phyloP scores from a whole-genome alignment of 352 stramenopile genomes.

The Achlya hypogyna region DNA sequence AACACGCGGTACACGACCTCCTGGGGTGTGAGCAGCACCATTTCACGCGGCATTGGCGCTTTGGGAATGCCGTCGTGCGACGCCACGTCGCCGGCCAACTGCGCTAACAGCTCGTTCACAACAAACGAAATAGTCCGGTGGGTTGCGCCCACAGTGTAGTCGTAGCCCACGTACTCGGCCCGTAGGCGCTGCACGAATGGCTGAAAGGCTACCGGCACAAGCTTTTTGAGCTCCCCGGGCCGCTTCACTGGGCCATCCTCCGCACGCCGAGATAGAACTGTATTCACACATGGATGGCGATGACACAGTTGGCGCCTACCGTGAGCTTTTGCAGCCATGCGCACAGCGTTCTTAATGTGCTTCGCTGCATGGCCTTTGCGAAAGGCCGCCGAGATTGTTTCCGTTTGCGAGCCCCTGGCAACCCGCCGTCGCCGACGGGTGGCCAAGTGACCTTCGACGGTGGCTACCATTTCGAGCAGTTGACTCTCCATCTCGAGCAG shows the following conservation, averaged over 20 bases:
- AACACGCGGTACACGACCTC: constrained; percentile 44
- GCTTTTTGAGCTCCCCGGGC: constrained; percentile 27
- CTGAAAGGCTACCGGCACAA: constrained; percentile 30
- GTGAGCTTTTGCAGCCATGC: not conserved
- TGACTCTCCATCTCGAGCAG: constrained; percentile 38
- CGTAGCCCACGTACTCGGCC: constrained; percentile 29
- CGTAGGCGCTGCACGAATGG: constrained; percentile 26
- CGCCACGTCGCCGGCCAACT: constrained; percentile 29
- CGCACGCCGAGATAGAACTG: not conserved
- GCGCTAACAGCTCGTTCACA: constrained; percentile 37
- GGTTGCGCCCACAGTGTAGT: constrained; percentile 30
- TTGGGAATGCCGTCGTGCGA: constrained; percentile 23
- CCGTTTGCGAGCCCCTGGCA: constrained; percentile 25
- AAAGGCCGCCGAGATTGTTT: constrained; percentile 26
- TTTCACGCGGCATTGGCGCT: not conserved
- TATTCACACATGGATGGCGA: not conserved
- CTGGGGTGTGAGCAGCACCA: not conserved
- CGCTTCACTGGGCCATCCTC: constrained; percentile 18
- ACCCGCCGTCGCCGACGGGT: not conserved
- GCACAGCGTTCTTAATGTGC: not conserved
- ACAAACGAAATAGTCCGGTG: constrained; percentile 39
- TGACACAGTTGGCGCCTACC: not conserved
- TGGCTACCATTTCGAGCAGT: constrained; percentile 27
- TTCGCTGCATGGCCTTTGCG: not conserved
- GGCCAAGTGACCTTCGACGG: constrained; percentile 26